These are phyloP conservation scores for Kodamaea hsintzibuensis DNA, from an alignment of 805 yeast genomes.

Conservation along the genomic window DNA sequence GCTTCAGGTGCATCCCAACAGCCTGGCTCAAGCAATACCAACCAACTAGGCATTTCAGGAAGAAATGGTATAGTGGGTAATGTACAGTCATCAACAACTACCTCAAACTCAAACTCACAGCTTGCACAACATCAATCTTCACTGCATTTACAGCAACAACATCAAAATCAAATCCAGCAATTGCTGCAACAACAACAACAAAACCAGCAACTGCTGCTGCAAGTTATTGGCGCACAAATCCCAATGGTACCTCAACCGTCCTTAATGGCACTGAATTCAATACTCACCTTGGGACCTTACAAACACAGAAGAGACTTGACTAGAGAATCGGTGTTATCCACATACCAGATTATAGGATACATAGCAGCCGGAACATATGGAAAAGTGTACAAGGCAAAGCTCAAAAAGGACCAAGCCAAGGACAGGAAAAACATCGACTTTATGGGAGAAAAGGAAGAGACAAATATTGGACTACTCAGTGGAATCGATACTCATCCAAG, in stretches of 20 bases:
- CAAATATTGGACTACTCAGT: background rate
- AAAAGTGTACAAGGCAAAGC: conserved; percentile 84
- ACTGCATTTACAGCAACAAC: background rate
- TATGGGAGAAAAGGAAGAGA: conserved; percentile 4
- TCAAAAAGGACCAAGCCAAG: conserved; percentile 27
- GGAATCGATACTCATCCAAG: background rate
- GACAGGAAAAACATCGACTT: background rate
- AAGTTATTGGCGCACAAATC: conserved; percentile 6
- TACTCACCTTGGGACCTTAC: conserved; percentile 44
- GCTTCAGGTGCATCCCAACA: background rate
- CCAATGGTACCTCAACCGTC: conserved; percentile 22
- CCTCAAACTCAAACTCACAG: background rate
- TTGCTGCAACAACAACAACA: background rate
- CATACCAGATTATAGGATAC: conserved; percentile 87
- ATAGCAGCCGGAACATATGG: conserved; percentile 99
- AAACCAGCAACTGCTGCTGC: background rate
- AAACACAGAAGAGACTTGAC: conserved; percentile 57
- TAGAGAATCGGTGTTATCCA: conserved; percentile 74
- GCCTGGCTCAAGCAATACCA: background rate
- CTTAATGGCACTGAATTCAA: conserved; percentile 41
- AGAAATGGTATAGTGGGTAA: background rate
- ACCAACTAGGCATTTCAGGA: background rate
- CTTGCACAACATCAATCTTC: background rate
- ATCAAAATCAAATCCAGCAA: background rate
- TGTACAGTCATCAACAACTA: background rate